Conservation (phyloP, 2,329 filamentous ascomycete species). For the Sporothrix sp. region DNA sequence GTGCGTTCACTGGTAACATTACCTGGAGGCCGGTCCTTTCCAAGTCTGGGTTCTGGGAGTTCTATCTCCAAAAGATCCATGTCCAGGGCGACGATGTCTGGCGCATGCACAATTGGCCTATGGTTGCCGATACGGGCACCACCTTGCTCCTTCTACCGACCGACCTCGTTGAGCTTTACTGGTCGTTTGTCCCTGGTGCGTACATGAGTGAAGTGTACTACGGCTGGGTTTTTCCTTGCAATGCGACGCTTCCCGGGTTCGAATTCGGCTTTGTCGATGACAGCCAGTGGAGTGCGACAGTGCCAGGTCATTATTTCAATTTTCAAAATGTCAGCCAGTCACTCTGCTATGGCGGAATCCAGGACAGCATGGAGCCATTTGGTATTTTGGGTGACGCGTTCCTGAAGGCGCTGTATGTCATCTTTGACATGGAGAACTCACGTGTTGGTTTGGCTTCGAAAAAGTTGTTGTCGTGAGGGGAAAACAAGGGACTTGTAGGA, state of each 20-base stretch:
- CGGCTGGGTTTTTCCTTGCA: conserved; percentile 46
- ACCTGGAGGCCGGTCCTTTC: conserved; percentile 39
- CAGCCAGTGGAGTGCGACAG: conserved; percentile 33
- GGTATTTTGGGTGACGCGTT: conserved; percentile 71
- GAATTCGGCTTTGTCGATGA: conserved; percentile 36
- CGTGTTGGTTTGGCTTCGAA: conserved; percentile 40
- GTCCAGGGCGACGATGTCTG: conserved; percentile 25
- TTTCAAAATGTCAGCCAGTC: conserved; percentile 39
- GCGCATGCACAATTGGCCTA: conserved; percentile 34
- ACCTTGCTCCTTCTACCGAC: conserved; percentile 53
- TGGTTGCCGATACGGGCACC: conserved; percentile 60
- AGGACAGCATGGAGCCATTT: conserved; percentile 41
- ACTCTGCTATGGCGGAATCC: conserved; percentile 68
- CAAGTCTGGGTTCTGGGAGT: conserved; percentile 38
- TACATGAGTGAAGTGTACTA: conserved; percentile 35
- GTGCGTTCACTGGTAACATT: conserved; percentile 31
- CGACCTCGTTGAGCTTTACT: conserved; percentile 50
- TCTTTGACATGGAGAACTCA: conserved; percentile 51
- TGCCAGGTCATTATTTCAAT: conserved; percentile 40
- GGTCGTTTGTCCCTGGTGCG: conserved; percentile 43
- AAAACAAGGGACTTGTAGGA: no score
- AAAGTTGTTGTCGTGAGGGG: conserved; percentile 21
- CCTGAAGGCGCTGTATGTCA: conserved; percentile 66
- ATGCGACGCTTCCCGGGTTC: conserved; percentile 39
- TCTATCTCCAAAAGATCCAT: conserved; percentile 28